Base-by-base conservation (phyloP, 371 early-diverging fungal species). In the Rhizopus stolonifer region DNA sequence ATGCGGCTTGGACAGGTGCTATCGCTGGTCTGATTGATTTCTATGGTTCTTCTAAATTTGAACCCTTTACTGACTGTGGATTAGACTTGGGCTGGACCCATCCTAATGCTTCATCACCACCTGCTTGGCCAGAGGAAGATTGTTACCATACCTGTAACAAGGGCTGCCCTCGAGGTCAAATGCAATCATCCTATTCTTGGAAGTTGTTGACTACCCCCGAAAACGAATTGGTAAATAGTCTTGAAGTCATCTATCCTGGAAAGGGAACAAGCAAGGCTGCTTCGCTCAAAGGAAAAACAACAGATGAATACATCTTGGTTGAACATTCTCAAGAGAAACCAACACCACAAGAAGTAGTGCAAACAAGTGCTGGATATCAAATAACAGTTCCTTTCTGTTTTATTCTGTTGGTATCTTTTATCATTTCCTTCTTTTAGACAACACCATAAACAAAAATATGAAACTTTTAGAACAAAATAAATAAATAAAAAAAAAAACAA, bases 101-200 rank as follows among this genome's bases (percentile, higher is more conserved):
- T 58, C 67, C 74, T 0, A 85, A 72, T 22, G 79, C 78, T 5
- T 64, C 68, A 11, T 56, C 57, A 1, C 69, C 62, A 4, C 74
- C 71, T 36, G 58, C 39, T 31, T 80, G 77, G 75, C 68, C 64
- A 5, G 58, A 36, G 43, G 70, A 66, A 68, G 74, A 72, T 60
- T 77, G 75, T 52, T 76, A 76, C 49, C 82, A 82, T 52, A 78
- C 79, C 7, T 82, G 82, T 60, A 78, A 78, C 54, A 70, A 57
- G 34, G 64, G 64, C 0, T 77, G 77, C 43, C 70, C 73, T 11
- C 65, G 77, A 25, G 77, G 77, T 18, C 34, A 67, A 26, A 61
- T 77, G 64, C 52, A 62, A 8, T 77, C 77, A 2, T 73, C 74
- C 2, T 73, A 58, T 32, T 47, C 77, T n/a, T 77, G 77, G 77